Percentiles rank a stretch among this genome's conserved stretches.
These are phyloP conservation scores for Suillus bovinus DNA, from an alignment of 768 basidiomycete genomes.

Conservation along the genomic window DNA sequence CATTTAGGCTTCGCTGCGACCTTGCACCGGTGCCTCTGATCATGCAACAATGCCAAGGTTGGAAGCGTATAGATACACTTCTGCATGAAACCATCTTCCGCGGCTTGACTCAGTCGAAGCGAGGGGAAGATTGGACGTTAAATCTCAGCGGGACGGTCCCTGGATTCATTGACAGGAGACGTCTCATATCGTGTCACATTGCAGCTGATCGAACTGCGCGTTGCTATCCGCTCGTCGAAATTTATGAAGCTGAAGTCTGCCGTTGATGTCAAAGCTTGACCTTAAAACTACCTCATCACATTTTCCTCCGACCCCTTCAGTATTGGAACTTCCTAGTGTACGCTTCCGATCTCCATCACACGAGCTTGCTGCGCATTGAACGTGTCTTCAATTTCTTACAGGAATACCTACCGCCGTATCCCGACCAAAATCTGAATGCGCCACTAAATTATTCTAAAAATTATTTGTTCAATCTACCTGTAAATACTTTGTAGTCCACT, in stretches of 20 bases:
- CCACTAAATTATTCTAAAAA: too few relatives aligned
- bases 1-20: conserved; percentile 48
- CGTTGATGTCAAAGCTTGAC: neutral
- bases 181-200: neutral
- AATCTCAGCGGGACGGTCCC: conserved; percentile 21
- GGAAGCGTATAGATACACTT: conserved; percentile 57
- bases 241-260: neutral
- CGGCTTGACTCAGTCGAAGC: conserved; percentile 43
- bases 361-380: neutral
- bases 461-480: neutral
- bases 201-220: neutral
- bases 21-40: conserved; percentile 42
- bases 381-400: neutral
- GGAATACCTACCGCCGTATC: neutral
- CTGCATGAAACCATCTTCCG: conserved; percentile 53
- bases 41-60: conserved; percentile 45
- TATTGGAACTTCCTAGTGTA: neutral
- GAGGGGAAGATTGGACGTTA: conserved; percentile 36
- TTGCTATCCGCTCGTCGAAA: neutral
- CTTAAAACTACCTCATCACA: neutral
- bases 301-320: accelerated
- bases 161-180: neutral
- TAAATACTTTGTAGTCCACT: neutral
- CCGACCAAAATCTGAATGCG: too few relatives aligned
- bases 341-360: neutral